phyloP scores from a whole-genome alignment of 2,329 filamentous ascomycete genomes.

The Trichophyton schoenleinii region DNA sequence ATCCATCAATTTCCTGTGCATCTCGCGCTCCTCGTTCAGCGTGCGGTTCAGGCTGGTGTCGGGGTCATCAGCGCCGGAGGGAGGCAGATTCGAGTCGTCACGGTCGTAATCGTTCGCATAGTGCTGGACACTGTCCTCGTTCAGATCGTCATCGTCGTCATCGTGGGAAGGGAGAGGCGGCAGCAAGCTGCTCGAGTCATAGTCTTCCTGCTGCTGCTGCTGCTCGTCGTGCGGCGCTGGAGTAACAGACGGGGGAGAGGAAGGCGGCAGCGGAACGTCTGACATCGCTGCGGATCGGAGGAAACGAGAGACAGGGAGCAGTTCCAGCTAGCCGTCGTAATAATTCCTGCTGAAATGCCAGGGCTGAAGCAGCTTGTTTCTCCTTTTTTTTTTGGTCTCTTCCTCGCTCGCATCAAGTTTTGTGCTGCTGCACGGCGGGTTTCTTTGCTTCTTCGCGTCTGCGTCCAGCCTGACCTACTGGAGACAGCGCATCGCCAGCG shows the following conservation, averaged over 20 bases:
- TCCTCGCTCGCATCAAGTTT: background rate
- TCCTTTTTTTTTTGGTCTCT: background rate
- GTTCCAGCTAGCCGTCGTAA: background rate
- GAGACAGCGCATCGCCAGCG: background rate
- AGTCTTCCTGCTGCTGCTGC: conserved; percentile 3
- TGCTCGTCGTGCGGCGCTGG: conserved; percentile 2
- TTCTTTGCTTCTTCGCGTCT: background rate
- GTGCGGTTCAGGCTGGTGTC: conserved; percentile 24
- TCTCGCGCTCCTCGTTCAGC: conserved; percentile 44
- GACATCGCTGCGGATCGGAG: background rate
- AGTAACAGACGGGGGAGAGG: conserved; percentile 8
- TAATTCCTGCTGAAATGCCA: background rate
- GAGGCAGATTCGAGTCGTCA: conserved; percentile 18
- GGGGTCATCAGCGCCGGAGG: conserved; percentile 3
- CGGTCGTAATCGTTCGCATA: conserved; percentile 13
- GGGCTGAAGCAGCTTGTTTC: background rate
- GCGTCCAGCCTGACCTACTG: background rate
- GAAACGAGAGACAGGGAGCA: background rate
- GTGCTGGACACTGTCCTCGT: conserved; percentile 12
- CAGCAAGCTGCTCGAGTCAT: conserved; percentile 10
- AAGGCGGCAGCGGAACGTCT: conserved; percentile 4
- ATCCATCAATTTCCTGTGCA: conserved; percentile 48
- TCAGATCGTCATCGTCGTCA: conserved; percentile 10
- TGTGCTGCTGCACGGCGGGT: background rate
- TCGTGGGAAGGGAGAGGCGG: conserved; percentile 6